These are phyloP conservation scores for Kentomonas sorsogonicus DNA, from an alignment of 208 protist species.

Conservation along the genomic window DNA sequence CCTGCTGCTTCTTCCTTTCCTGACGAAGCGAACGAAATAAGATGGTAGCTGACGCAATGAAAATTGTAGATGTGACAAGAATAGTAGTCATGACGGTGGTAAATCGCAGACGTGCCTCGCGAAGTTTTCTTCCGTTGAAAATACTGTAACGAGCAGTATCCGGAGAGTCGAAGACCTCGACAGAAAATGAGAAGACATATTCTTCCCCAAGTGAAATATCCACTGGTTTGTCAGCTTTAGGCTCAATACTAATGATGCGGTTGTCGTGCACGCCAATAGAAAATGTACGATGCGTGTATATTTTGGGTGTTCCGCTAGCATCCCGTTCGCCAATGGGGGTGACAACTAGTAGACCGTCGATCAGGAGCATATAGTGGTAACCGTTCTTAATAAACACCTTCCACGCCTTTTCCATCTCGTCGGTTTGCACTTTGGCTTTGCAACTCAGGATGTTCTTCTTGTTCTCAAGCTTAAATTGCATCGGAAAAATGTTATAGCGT, in stretches of 20 bases:
- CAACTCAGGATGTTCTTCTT: too few relatives aligned
- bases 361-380: constrained; percentile 52
- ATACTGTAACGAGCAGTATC: too few relatives aligned
- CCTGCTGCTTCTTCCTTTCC: constrained; percentile 79
- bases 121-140: too few relatives aligned
- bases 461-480: too few relatives aligned
- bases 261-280: constrained; percentile 49
- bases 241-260: constrained; percentile 68
- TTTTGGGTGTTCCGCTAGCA: background rate
- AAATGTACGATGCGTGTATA: constrained; percentile 91
- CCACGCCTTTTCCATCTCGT: constrained; percentile 16
- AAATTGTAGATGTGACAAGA: too few relatives aligned
- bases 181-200: constrained; percentile 88
- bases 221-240: constrained; percentile 18
- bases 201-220: constrained; percentile 15
- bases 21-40: constrained; percentile 77
- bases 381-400: constrained; percentile 20
- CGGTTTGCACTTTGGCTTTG: constrained; percentile 12
- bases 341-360: constrained; percentile 63
- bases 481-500: too few relatives aligned
- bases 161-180: too few relatives aligned
- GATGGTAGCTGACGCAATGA: too few relatives aligned
- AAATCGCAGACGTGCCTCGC: too few relatives aligned
- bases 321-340: constrained; percentile 25
- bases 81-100: too few relatives aligned